Percentiles rank a stretch among this genome's conserved stretches.
phyloP scores from a whole-genome alignment of 495 filamentous ascomycete species.

The Penicillium cinerascens region DNA sequence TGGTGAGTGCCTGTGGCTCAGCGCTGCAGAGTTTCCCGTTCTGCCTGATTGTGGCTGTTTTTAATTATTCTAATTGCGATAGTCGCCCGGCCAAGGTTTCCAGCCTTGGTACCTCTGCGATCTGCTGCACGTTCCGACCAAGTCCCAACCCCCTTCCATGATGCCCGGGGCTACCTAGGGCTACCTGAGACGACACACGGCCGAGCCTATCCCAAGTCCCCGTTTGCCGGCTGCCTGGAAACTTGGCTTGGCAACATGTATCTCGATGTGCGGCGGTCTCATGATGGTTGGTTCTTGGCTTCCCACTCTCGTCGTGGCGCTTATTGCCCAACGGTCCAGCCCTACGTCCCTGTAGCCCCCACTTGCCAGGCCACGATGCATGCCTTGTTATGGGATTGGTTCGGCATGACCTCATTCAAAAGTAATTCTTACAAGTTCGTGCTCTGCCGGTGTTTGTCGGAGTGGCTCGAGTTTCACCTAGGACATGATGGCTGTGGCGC shows the following conservation, averaged over 20 bases:
- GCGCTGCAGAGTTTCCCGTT: not conserved
- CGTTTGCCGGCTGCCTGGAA: slow-evolving; percentile 28
- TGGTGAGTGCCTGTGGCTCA: slow-evolving; percentile 8
- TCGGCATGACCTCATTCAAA: slow-evolving; percentile 16
- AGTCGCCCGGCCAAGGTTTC: not conserved
- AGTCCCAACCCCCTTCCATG: not conserved
- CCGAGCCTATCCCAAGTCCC: slow-evolving; percentile 19
- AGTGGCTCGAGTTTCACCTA: not conserved
- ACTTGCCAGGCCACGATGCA: slow-evolving; percentile 18
- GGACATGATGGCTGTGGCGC: not conserved
- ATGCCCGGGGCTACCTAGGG: not conserved
- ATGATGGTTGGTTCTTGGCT: slow-evolving; percentile 4
- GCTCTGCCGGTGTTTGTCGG: too few relatives aligned
- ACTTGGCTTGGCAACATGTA: slow-evolving; percentile 17
- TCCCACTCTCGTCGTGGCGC: not conserved
- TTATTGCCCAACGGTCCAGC: slow-evolving; percentile 19
- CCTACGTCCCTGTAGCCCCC: slow-evolving; percentile 17
- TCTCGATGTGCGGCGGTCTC: not conserved
- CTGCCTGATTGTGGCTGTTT: not conserved
- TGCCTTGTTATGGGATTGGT: slow-evolving; percentile 10
- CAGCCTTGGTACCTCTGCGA: not conserved
- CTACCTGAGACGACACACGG: too few relatives aligned
- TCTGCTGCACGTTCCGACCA: slow-evolving; percentile 2
- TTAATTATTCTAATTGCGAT: slow-evolving; percentile 1
- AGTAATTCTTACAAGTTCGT: not conserved